phyloP scores from a whole-genome alignment of 2,329 filamentous ascomycete genomes.

The Fusarium irregulare region DNA sequence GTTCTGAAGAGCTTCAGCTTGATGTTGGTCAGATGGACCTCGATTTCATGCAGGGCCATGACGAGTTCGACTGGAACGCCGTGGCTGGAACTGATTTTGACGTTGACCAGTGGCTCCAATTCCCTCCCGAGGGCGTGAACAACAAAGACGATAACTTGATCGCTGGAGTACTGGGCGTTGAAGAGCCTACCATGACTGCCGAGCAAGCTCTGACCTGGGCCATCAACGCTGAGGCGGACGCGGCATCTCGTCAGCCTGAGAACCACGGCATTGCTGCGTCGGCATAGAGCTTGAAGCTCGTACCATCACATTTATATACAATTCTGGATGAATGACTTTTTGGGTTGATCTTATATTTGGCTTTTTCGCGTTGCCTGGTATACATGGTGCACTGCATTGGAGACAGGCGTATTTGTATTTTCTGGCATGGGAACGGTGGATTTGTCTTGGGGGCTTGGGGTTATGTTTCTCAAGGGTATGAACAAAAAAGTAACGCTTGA shows the following conservation, averaged over 20 bases:
- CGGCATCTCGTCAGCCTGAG: conserved; percentile 23
- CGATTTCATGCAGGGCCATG: conserved; percentile 59
- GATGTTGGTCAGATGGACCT: conserved; percentile 56
- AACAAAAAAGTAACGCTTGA: conserved; percentile 41
- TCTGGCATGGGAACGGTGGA: conserved; percentile 19
- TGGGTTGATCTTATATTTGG: conserved; percentile 23
- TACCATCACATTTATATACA: background rate
- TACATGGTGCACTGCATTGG: conserved; percentile 37
- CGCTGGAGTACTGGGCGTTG: conserved; percentile 48
- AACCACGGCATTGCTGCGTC: conserved; percentile 33
- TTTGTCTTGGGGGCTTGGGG: conserved; percentile 10
- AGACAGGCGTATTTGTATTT: conserved; percentile 34
- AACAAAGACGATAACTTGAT: conserved; percentile 54
- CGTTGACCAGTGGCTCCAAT: conserved; percentile 70
- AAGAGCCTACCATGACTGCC: conserved; percentile 46
- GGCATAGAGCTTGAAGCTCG: conserved; percentile 20
- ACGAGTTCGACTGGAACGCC: conserved; percentile 66
- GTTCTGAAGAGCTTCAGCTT: conserved; percentile 54
- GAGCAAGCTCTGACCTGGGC: conserved; percentile 47
- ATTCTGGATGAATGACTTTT: conserved; percentile 1
- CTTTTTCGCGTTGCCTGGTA: conserved; percentile 31
- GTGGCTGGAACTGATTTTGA: conserved; percentile 65
- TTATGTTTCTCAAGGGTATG: conserved; percentile 24
- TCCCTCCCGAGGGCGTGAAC: conserved; percentile 62
- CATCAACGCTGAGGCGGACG: conserved; percentile 46